A percentile compares a stretch with the other conserved stretches of the same genome.
These are phyloP conservation scores for Ambrosia artemisiifolia DNA, from an alignment of 129 eudicot species.

Conservation along the genomic window DNA sequence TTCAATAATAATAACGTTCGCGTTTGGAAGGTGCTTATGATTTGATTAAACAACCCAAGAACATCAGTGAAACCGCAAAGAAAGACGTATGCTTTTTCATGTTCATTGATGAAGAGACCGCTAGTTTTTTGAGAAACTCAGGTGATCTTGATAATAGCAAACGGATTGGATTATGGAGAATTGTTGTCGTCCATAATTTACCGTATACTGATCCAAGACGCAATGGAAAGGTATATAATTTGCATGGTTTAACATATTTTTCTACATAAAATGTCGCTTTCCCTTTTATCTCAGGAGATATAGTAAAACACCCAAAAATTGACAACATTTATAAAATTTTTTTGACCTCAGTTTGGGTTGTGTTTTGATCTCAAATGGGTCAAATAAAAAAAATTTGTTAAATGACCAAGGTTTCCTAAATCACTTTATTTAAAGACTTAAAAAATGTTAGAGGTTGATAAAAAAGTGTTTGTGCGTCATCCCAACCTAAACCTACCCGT, in stretches of 20 bases:
- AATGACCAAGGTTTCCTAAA: neutral
- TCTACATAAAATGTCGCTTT: neutral
- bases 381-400: neutral
- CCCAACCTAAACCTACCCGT: neutral
- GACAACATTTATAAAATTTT: no score
- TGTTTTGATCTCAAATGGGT: neutral
- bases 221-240: constrained; percentile 70
- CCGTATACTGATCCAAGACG: constrained; percentile 93
- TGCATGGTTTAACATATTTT: neutral
- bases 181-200: constrained; percentile 71
- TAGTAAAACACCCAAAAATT: no score
- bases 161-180: constrained; percentile 82
- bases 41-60: constrained; percentile 76
- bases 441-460: neutral
- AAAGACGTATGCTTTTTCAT: constrained; percentile 74
- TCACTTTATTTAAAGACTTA: neutral
- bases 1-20: neutral
- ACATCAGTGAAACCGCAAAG: constrained; percentile 69
- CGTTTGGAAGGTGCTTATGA: constrained; percentile 74
- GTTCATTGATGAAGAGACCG: constrained; percentile 92
- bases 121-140: constrained; percentile 56
- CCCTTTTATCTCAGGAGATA: neutral
- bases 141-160: constrained; percentile 50
- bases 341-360: neutral
- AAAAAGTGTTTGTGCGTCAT: neutral